Evolutionary conservation across 1,284 basidiomycete genomes (phyloP).

Genomic region (Thecaphora frezii): DNA sequence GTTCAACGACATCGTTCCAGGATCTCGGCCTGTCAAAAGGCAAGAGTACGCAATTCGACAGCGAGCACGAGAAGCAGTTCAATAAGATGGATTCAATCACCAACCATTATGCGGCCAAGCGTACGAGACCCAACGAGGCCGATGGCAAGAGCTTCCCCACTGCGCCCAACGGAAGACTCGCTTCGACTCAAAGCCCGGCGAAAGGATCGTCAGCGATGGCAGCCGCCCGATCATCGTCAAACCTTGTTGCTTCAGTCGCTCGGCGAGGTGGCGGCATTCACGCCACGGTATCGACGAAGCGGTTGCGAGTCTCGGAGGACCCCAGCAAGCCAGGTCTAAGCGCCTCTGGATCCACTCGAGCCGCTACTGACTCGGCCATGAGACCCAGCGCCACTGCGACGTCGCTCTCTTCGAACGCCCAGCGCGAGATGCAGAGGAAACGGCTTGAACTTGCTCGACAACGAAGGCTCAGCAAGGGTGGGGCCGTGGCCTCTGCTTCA

Average conservation of each 20-base stretch:
- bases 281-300: neutral
- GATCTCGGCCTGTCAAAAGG: conserved; percentile 19
- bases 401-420: neutral
- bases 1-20: neutral
- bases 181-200: conserved; percentile 2
- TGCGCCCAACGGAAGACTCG: conserved; percentile 6
- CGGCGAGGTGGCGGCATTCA: neutral
- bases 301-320: neutral
- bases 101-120: conserved; percentile 41
- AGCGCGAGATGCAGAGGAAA: conserved; percentile 3
- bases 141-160: neutral
- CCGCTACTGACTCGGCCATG: neutral
- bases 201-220: conserved; percentile 5
- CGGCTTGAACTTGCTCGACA: conserved; percentile 6
- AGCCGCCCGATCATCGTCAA: conserved; percentile 25
- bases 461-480: conserved; percentile 2
- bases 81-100: conserved; percentile 45
- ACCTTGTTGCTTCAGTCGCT: conserved; percentile 15
- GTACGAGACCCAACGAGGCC: conserved; percentile 7
- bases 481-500: neutral
- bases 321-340: neutral
- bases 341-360: neutral
- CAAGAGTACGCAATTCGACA: conserved; percentile 29
- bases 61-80: conserved; percentile 36
- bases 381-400: neutral